Percentiles rank a stretch among this genome's conserved stretches.
Conservation (phyloP, 805 yeast species). For the Candida krabiensis region DNA sequence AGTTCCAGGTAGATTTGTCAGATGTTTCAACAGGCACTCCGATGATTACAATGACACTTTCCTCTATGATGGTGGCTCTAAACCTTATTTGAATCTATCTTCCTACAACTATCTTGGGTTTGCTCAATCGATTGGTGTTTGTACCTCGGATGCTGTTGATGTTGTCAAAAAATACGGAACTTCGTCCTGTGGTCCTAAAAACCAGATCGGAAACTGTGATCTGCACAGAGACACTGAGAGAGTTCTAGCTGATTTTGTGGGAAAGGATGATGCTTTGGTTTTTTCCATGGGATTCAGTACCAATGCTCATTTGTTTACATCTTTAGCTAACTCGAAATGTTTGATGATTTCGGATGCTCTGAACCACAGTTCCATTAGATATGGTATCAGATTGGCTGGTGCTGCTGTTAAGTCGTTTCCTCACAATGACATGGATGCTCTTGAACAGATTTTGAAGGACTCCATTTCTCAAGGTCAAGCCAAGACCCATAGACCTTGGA, state of each 20-base stretch:
- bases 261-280: constrained; percentile 83
- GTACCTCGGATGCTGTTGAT: constrained; percentile 76
- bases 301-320: constrained; percentile 81
- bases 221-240: constrained; percentile 73
- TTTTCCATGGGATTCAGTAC: constrained; percentile 97
- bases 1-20: constrained; percentile 91
- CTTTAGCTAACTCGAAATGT: constrained; percentile 83
- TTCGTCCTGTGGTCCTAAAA: constrained; percentile 76
- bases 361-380: constrained; percentile 93
- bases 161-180: constrained; percentile 71
- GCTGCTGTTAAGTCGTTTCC: constrained; percentile 89
- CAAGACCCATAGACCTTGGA: constrained; percentile 95
- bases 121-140: constrained; percentile 90
- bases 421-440: constrained; percentile 83
- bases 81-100: constrained; percentile 79
- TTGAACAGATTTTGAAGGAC: constrained; percentile 77
- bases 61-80: constrained; percentile 72
- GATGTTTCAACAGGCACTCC: constrained; percentile 77
- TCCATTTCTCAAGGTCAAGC: constrained; percentile 94
- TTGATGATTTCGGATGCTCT: constrained; percentile 91
- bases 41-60: constrained; percentile 63
- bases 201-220: constrained; percentile 71
- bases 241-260: constrained; percentile 80
- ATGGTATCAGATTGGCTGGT: constrained; percentile 90
- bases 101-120: constrained; percentile 95